phyloP scores from a whole-genome alignment of 495 filamentous ascomycete species.

The Entonaema liquescens region DNA sequence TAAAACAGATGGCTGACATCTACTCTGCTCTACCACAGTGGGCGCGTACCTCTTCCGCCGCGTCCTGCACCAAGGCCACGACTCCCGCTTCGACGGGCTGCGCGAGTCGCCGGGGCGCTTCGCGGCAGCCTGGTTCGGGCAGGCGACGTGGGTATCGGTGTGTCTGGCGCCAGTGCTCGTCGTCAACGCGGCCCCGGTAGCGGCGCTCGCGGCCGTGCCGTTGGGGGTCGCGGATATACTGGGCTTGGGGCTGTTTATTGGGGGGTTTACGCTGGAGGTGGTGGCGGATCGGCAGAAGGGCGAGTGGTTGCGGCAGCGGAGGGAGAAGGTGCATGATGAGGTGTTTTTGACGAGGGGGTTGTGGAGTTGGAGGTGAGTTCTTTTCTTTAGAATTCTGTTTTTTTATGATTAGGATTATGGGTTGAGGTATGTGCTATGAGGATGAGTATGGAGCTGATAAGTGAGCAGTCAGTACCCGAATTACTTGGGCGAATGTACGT shows the following conservation, averaged over 20 bases:
- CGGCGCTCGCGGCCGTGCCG: slow-evolving; percentile 51
- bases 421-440: no score
- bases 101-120: slow-evolving; percentile 62
- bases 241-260: slow-evolving; percentile 62
- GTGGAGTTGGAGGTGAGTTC: slow-evolving; percentile 58
- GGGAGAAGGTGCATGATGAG: slow-evolving; percentile 67
- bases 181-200: slow-evolving; percentile 65
- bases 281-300: slow-evolving; percentile 68
- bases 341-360: slow-evolving; percentile 67
- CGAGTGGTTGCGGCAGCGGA: slow-evolving; percentile 63
- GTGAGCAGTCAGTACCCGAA: slow-evolving; percentile 66
- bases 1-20: no score
- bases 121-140: slow-evolving; percentile 62
- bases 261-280: slow-evolving; percentile 67
- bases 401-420: neutral
- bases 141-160: slow-evolving; percentile 70
- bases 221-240: slow-evolving; percentile 58
- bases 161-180: slow-evolving; percentile 68
- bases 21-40: slow-evolving; percentile 51
- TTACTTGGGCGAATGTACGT: slow-evolving; percentile 71
- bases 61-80: slow-evolving; percentile 60
- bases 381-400: no score
- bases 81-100: slow-evolving; percentile 70
- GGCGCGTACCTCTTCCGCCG: slow-evolving; percentile 67
- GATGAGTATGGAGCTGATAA: neutral